Evolutionary conservation across 2,329 filamentous ascomycete genomes (phyloP).

Genomic region (Biscogniauxia marginata): DNA sequence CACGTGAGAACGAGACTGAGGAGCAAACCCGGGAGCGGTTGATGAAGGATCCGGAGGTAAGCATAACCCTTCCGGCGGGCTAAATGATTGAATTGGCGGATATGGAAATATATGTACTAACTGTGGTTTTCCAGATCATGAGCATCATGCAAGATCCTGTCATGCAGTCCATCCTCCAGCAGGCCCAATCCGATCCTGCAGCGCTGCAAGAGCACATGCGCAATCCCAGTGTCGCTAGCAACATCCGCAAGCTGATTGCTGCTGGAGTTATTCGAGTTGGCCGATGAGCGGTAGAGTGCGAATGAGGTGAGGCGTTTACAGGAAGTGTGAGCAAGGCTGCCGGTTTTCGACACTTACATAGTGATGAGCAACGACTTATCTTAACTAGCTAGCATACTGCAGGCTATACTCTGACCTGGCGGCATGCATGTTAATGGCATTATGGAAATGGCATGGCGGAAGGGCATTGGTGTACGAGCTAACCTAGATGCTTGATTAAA

Average conservation of each 20-base stretch:
- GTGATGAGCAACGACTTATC: too few relatives aligned
- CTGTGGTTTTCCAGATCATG: conserved; percentile 62
- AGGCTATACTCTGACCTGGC: too few relatives aligned
- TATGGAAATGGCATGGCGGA: too few relatives aligned
- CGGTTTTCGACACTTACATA: too few relatives aligned
- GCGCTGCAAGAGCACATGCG: conserved; percentile 97
- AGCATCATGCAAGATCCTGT: conserved; percentile 90
- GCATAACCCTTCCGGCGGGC: conserved; percentile 31
- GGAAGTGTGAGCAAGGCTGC: too few relatives aligned
- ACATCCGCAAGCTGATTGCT: conserved; percentile 92
- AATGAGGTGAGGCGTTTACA: conserved; percentile 12
- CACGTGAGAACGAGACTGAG: conserved; percentile 91
- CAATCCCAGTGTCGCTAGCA: conserved; percentile 79
- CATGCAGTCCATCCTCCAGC: conserved; percentile 96
- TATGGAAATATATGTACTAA: conserved; percentile 25
- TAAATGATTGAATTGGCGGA: too few relatives aligned
- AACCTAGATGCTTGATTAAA: too few relatives aligned
- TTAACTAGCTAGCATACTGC: too few relatives aligned
- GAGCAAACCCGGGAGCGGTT: conserved; percentile 92
- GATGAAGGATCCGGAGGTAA: conserved; percentile 84
- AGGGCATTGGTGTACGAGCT: too few relatives aligned
- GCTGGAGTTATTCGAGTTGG: conserved; percentile 88
- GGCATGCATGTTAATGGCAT: too few relatives aligned
- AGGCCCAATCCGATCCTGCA: conserved; percentile 89
- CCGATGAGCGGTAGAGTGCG: conserved; percentile 26